Evolutionary conservation across 331 rosid species (phyloP).

Genomic region (Stylosanthes scabra): DNA sequence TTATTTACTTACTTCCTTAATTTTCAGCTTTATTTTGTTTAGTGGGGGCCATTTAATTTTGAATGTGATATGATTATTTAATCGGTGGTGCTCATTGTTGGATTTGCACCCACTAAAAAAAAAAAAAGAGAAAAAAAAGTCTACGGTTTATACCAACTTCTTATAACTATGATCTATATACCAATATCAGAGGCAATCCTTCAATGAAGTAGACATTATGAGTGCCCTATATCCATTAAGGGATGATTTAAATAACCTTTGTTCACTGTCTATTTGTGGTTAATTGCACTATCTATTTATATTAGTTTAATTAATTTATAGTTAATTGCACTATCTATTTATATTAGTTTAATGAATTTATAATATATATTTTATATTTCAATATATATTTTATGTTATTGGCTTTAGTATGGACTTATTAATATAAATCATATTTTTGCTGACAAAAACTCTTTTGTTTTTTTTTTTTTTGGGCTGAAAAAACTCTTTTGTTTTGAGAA

Average conservation of each 20-base stretch:
- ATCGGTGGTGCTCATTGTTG: slow-evolving; percentile 38
- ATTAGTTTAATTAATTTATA: too few species aligned
- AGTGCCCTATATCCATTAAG: slow-evolving; percentile 1
- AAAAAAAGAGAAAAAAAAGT: slow-evolving; percentile 21
- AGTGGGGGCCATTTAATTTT: slow-evolving; percentile 12
- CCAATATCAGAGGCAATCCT: neutral
- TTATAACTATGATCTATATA: neutral
- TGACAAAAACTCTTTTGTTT: neutral
- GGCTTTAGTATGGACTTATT: too few species aligned
- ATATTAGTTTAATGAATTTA: too few species aligned
- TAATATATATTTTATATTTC: too few species aligned
- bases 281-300: too few species aligned
- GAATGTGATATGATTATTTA: slow-evolving; percentile 30
- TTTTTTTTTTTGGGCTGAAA: neutral
- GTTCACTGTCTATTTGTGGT: too few species aligned
- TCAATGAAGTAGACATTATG: neutral
- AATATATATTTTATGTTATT: too few species aligned
- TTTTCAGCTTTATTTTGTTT: slow-evolving; percentile 21
- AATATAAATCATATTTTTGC: too few species aligned
- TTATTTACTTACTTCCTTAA: neutral
- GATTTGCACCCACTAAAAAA: slow-evolving; percentile 27
- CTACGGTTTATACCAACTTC: slow-evolving; percentile 40
- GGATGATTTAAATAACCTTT: neutral
- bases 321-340: too few species aligned
- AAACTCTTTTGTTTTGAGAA: neutral